Evolutionary conservation across 306 rosid species (phyloP), one percentile per base, ranked within the genome.

Genomic region (Pyrus communis): DNA sequence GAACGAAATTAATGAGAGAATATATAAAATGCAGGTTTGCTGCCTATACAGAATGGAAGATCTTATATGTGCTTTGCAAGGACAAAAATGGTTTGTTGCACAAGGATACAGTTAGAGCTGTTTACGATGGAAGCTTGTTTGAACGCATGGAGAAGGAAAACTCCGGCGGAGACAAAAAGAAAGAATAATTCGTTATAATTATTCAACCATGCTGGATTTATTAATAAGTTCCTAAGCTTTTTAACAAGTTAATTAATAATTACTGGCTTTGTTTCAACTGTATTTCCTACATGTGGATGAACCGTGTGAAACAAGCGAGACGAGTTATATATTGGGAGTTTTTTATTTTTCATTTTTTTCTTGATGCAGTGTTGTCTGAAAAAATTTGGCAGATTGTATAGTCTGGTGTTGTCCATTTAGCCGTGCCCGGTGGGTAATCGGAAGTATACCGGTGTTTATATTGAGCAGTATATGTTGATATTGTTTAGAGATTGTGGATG

Each of bases 41-140:
- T 18, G 68, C 87, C 43, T 73, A 55, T 55, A 62, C 74, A 61
- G 97, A 94, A 84, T 94, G 98, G 98, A 83, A 85, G 35, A 2
- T 82, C 66, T 80, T 94, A 5, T 90, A 90, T 75, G 35, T 21
- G 10, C 88, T 94, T 61, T 91, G 93, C 77, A 94, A 94, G 83
- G 97, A 94, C 82, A 75, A 83, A 76, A 28, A 75, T 49, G 97
- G 98, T 30, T 86, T 91, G 30, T 83, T 94, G 38, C 87, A 74
- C 23, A 94, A 82, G 85, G 88, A 90, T 5, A 90, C 86, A 11
- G 64, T 91, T 4, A 81, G 83, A 73, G 88, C 77, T 69, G 93
- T 80, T 69, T 94, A 87, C 21, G 98, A 94, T 84, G 98, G 98
- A 85, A 90, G 84, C 82, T 73, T 94, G 80, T 94, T 94, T 78